Conservation (phyloP, 257 asterid genomes). For the Verbena officinalis region DNA sequence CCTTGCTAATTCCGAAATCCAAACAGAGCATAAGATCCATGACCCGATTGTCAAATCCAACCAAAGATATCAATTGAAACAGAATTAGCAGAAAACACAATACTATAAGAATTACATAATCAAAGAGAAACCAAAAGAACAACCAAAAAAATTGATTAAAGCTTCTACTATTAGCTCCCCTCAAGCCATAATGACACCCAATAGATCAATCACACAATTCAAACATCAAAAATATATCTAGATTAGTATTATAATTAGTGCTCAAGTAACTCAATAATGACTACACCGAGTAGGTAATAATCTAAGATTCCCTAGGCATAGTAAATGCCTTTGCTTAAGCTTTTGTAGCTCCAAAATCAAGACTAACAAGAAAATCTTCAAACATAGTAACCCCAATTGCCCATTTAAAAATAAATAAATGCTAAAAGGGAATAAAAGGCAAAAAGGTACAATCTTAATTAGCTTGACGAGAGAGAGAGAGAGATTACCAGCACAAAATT, state of each 20-base stretch:
- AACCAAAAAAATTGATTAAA: not conserved
- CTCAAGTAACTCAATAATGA: not conserved
- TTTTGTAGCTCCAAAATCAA: conserved; percentile 10
- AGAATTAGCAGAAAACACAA: not conserved
- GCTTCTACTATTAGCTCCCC: not conserved
- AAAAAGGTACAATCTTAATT: not conserved
- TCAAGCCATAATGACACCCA: not conserved
- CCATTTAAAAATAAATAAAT: not conserved
- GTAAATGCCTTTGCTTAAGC: not conserved
- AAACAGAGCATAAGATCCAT: too few species aligned
- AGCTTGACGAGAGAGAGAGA: not conserved
- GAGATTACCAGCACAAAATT: conserved; percentile 65
- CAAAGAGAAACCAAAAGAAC: not conserved
- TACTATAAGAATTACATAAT: not conserved
- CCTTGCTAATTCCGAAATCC: too few species aligned
- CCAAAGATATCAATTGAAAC: not conserved
- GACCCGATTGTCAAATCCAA: not conserved
- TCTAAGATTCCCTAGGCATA: not conserved
- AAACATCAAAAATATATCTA: conserved; percentile 2
- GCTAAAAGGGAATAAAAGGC: not conserved
- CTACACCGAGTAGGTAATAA: not conserved
- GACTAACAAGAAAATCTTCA: not conserved
- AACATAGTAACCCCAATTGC: conserved; percentile 3
- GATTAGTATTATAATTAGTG: not conserved
- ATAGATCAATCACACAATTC: conserved; percentile 5